These are phyloP conservation scores for Hypoxylon fuscum DNA, from an alignment of 495 filamentous ascomycete genomes.

Conservation along the genomic window DNA sequence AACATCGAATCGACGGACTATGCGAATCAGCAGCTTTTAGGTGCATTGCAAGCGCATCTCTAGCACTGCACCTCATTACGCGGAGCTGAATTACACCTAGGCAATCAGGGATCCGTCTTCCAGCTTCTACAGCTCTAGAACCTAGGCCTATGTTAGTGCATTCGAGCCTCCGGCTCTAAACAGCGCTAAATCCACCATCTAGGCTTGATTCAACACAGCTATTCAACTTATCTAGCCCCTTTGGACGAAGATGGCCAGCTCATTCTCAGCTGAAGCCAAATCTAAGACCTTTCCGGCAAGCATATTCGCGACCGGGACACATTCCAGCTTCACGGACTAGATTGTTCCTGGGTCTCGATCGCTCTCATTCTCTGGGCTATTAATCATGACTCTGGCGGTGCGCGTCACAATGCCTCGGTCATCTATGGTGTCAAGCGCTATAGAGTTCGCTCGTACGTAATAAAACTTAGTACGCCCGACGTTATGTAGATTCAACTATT, in stretches of 20 bases:
- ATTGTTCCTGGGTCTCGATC: constrained; percentile 29
- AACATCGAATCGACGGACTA: too few species aligned
- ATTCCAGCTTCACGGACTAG: constrained; percentile 18
- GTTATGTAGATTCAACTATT: background rate
- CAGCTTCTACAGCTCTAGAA: constrained; percentile 2
- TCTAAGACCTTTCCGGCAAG: constrained; percentile 32
- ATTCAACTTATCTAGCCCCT: constrained; percentile 20
- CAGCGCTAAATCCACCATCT: constrained; percentile 10
- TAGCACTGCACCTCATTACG: background rate
- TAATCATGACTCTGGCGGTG: constrained; percentile 24
- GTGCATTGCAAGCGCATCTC: background rate
- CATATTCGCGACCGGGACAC: constrained; percentile 8
- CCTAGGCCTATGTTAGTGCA: constrained; percentile 22
- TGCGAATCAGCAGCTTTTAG: background rate
- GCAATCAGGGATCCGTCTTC: background rate
- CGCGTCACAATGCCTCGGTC: background rate
- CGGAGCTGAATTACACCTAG: background rate
- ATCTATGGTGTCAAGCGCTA: constrained; percentile 13
- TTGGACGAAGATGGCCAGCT: constrained; percentile 23
- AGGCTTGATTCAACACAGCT: constrained; percentile 27
- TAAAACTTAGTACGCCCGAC: constrained; percentile 12
- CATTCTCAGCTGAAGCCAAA: constrained; percentile 31
- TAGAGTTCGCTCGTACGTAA: constrained; percentile 1
- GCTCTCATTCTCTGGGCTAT: constrained; percentile 14
- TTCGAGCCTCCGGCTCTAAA: constrained; percentile 14